Percentiles rank a stretch among this genome's conserved stretches.
These are phyloP conservation scores for Trypanosoma brucei DNA, from an alignment of 208 protist species.

Conservation along the genomic window DNA sequence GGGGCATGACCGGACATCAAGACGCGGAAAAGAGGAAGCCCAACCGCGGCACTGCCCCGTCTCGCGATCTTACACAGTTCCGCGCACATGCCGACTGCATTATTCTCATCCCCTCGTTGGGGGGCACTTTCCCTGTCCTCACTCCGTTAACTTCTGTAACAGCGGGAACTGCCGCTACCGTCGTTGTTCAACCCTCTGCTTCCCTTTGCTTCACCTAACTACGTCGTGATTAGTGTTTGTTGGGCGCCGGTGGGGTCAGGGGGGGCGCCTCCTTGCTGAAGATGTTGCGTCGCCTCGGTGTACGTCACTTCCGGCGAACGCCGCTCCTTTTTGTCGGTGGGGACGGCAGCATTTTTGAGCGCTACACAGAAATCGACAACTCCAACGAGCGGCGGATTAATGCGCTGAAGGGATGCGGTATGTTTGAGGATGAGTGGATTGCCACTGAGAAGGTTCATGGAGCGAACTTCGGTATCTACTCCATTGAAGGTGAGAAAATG, in stretches of 20 bases:
- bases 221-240: no score
- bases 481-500: slow-evolving; percentile 41
- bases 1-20: no score
- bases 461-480: slow-evolving; percentile 87
- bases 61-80: no score
- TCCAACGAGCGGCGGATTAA: slow-evolving; percentile 61
- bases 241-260: not conserved
- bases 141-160: no score
- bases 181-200: no score
- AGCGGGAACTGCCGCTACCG: no score
- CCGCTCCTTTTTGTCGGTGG: slow-evolving; percentile 28
- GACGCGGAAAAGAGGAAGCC: no score
- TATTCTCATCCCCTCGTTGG: no score
- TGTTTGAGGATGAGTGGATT: slow-evolving; percentile 83
- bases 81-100: no score
- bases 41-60: no score
- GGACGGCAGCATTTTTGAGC: slow-evolving; percentile 46
- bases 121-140: no score
- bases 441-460: slow-evolving; percentile 87
- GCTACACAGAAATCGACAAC: slow-evolving; percentile 84
- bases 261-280: not conserved
- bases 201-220: no score
- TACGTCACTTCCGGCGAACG: slow-evolving; percentile 19
- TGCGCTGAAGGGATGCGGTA: slow-evolving; percentile 34
- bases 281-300: slow-evolving; percentile 22